Conservation (phyloP, 208 protist species). For the Hexamita inflata region DNA sequence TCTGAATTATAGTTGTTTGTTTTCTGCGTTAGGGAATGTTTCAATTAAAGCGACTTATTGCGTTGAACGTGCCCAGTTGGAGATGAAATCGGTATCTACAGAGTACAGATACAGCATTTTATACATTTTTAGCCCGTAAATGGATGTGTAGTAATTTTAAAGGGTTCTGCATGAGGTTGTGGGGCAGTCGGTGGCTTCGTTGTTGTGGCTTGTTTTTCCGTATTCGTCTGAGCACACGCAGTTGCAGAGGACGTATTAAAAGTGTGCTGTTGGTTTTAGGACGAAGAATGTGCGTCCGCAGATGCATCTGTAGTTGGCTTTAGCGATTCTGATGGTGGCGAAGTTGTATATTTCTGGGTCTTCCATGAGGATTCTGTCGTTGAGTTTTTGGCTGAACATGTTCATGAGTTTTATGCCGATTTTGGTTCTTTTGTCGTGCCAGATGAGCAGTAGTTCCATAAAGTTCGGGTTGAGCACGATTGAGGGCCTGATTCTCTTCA, state of each 20-base stretch:
- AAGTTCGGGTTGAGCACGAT: background rate
- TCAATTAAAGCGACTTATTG: too few species aligned
- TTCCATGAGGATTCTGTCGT: too few species aligned
- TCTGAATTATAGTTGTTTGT: too few species aligned
- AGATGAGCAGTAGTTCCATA: background rate
- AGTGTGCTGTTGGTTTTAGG: background rate
- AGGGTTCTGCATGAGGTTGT: conserved; percentile 2
- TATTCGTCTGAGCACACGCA: background rate
- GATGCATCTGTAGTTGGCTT: background rate
- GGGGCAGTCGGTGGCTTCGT: background rate
- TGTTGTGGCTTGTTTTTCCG: background rate
- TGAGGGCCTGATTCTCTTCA: background rate
- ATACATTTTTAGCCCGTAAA: background rate
- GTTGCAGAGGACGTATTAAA: background rate
- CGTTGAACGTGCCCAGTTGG: too few species aligned
- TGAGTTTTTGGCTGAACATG: too few species aligned
- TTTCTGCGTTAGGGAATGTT: too few species aligned
- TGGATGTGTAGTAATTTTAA: background rate
- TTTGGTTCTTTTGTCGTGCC: background rate
- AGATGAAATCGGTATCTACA: background rate
- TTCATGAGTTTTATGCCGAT: background rate
- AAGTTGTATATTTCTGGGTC: too few species aligned
- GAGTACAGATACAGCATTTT: background rate
- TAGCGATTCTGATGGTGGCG: background rate
- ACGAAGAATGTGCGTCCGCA: conserved; percentile 13